Evolutionary conservation across 768 basidiomycete genomes (phyloP), one percentile per base, ranked within the genome.

Genomic region (Collybiopsis luxurians): DNA sequence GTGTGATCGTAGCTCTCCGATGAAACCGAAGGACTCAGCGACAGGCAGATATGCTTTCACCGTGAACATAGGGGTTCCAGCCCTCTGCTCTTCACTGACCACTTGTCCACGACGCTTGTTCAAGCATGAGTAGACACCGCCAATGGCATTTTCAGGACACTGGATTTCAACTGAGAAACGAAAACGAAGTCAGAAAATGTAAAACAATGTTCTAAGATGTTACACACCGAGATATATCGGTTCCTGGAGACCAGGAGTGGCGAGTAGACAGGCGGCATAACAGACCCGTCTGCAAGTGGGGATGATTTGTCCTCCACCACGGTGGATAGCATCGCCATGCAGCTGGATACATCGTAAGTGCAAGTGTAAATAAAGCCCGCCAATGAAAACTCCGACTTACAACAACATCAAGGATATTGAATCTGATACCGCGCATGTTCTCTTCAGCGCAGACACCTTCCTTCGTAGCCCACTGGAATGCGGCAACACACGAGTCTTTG

Each of bases 381-480:
- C n/a, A n/a, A n/a, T n/a, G n/a, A n/a, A 38, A 61, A 44, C n/a
- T n/a, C n/a, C n/a, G n/a, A 74, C 86, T 61, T 75, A 91, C 93
- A 61, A 92, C 94, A 59, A 97, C 95, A 84, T 97, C 95, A 61
- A 96, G 79, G 58, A 98, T 80, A 79, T 99, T 98, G 79, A 94
- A 79, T 61, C 97, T 92, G 67, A 96, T 83, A 78, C 95, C 95
- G 79, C 97, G 94, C 95, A 99, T 96, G 74, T 90, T 93, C 83
- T 99, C 97, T 70, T 98, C 97, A 54, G 87, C 87, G 67, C 89
- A 86, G 64, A 92, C 95, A 82, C 94, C 94, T 75, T 98, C 96
- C 82, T 97, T 98, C 57, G 93, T 92, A 44, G 97, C 97, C 97
- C 95, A 98, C 76, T 98, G 97, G 88, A 98, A 92, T 46, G 94